Conservation (phyloP, 2,329 filamentous ascomycete genomes). For the Fusarium setosum region DNA sequence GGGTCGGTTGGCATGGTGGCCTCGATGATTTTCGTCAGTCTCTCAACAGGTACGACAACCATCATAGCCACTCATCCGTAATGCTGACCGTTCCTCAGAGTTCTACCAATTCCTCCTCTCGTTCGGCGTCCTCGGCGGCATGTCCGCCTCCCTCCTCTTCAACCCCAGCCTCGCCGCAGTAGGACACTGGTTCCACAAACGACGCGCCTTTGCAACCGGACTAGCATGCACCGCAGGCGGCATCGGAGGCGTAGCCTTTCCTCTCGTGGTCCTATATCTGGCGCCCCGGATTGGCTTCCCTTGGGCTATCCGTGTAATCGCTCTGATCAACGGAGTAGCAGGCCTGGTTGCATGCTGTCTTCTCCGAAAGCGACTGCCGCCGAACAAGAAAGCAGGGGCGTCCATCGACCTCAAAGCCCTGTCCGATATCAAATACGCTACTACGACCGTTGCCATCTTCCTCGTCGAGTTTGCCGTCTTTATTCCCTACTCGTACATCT, state of each 20-base stretch:
- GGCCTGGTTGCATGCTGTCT: constrained; percentile 45
- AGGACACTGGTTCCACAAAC: constrained; percentile 75
- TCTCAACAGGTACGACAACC: constrained; percentile 60
- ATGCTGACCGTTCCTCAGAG: constrained; percentile 45
- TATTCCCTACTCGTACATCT: constrained; percentile 76
- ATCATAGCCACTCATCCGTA: not conserved
- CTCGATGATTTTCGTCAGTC: constrained; percentile 67
- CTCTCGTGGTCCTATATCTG: constrained; percentile 44
- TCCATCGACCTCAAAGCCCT: constrained; percentile 65
- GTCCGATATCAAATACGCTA: constrained; percentile 58
- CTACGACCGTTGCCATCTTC: constrained; percentile 66
- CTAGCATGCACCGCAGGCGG: constrained; percentile 74
- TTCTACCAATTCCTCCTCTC: constrained; percentile 80
- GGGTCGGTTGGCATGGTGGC: constrained; percentile 68
- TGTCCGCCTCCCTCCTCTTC: constrained; percentile 75
- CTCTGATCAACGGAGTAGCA: constrained; percentile 36
- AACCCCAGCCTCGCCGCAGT: constrained; percentile 75
- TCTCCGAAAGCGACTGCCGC: constrained; percentile 58
- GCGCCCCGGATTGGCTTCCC: constrained; percentile 43
- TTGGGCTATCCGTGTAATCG: constrained; percentile 48
- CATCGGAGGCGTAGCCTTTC: constrained; percentile 67
- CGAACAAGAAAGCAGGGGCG: constrained; percentile 54
- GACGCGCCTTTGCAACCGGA: constrained; percentile 75
- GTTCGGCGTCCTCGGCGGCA: constrained; percentile 73
- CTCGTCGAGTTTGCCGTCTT: constrained; percentile 69